Evolutionary conservation across 2,329 filamentous ascomycete genomes (phyloP), one percentile per base, ranked within the genome.

Genomic region (Cyphellophora europaea): DNA sequence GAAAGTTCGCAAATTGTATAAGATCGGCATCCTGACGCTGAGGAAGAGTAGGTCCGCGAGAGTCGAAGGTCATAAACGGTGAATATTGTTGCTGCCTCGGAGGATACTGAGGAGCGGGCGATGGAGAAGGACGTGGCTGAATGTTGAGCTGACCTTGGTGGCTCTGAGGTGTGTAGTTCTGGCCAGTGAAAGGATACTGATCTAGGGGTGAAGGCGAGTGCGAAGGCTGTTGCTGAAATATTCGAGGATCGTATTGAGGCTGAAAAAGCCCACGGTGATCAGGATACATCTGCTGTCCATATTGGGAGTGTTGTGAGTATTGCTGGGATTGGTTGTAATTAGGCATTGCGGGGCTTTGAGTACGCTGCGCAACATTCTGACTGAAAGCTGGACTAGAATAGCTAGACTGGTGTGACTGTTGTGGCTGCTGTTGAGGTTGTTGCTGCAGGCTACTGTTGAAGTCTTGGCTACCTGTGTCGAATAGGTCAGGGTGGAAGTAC

Each of bases 401-500:
- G 8, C 8, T 8, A n/a, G 8, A 8, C n/a, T 25, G 21, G 8
- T 25, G 21, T n/a, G 42, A 37, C 21, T 44, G 43, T 36, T 8
- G 42, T 27, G 15, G 37, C 29, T 16, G 30, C 13, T 17, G 30
- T 19, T 44, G 39, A 13, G 32, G 12, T 17, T 43, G 43, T 23
- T 48, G 43, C 30, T 41, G 32, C 30, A 40, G 43, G 27, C 37
- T 35, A 19, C 19, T 37, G 13, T 40, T 40, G 29, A 43, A 25
- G 21, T 25, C 21, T 25, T 25, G 21, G 21, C 21, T n/a, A 25
- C n/a, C n/a, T n/a, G 8, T 30, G 21, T 48, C 45, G 33, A 49
- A 48, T 5, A 48, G 40, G 13, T 42, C 47, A 19, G 47, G 45
- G 30, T 48, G 43, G 33, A 47, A 43, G 30, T 41, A 48, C 16